Evolutionary conservation across 345 rosid species (phyloP).

Genomic region (Populus davidiana): DNA sequence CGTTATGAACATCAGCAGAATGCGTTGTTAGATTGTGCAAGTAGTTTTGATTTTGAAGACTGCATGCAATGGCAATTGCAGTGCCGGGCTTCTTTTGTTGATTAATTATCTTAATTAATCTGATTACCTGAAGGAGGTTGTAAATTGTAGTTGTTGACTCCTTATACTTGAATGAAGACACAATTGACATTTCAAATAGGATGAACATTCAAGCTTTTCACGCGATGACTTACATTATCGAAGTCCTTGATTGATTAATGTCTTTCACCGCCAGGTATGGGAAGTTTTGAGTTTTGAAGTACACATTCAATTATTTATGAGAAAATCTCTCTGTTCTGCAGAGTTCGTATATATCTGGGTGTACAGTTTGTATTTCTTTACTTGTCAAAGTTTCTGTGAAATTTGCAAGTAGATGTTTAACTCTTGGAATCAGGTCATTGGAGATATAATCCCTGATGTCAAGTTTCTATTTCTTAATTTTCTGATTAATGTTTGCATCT

Average conservation of each 20-base stretch:
- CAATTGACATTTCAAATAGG: constrained; percentile 13
- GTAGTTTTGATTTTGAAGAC: constrained; percentile 94
- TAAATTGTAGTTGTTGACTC: constrained; percentile 23
- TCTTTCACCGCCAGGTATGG: constrained; percentile 28
- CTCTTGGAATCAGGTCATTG: not conserved
- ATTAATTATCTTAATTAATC: constrained; percentile 27
- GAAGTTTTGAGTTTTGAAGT: constrained; percentile 25
- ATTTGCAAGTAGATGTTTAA: not conserved
- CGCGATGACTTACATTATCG: not conserved
- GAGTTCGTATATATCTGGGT: constrained; percentile 10
- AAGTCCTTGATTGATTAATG: constrained; percentile 29
- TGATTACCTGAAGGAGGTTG: constrained; percentile 18
- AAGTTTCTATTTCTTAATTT: not conserved
- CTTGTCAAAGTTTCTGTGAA: not conserved
- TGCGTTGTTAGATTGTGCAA: constrained; percentile 79
- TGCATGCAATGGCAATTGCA: constrained; percentile 91
- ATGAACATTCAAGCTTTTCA: constrained; percentile 26
- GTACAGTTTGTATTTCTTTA: constrained; percentile 1
- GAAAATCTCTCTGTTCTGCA: constrained; percentile 6
- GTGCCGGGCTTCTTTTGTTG: constrained; percentile 37
- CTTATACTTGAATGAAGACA: constrained; percentile 28
- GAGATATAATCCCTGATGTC: not conserved
- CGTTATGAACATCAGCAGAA: constrained; percentile 89
- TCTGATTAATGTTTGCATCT: not conserved
- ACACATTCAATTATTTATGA: constrained; percentile 23